Conservation (phyloP, 2,329 filamentous ascomycete genomes). For the Ramularia endophylla region DNA sequence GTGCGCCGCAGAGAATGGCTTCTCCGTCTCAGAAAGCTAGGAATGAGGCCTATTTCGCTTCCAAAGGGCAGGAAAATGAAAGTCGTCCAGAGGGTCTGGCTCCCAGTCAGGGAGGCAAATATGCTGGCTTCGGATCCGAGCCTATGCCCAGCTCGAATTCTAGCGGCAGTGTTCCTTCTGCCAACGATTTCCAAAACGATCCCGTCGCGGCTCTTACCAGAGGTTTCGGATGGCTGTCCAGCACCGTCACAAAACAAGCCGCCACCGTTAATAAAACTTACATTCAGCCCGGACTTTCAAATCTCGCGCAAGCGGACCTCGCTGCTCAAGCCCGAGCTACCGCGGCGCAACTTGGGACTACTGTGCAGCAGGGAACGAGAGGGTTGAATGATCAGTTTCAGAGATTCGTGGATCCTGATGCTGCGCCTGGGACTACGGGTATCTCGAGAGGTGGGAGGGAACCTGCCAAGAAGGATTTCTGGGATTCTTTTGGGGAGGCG, state of each 20-base stretch:
- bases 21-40: constrained; percentile 46
- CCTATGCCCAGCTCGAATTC: constrained; percentile 47
- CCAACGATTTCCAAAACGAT: constrained; percentile 89
- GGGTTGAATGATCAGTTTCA: constrained; percentile 74
- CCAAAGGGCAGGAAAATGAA: constrained; percentile 77
- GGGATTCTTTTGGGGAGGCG: constrained; percentile 78
- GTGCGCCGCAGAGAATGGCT: constrained; percentile 17
- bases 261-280: constrained; percentile 87
- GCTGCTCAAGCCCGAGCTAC: constrained; percentile 55
- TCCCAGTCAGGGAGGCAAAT: constrained; percentile 90
- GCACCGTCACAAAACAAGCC: constrained; percentile 80
- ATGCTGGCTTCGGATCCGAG: constrained; percentile 79
- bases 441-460: constrained; percentile 36
- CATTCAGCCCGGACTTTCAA: constrained; percentile 86
- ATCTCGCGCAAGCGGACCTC: constrained; percentile 58
- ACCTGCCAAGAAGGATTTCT: constrained; percentile 73
- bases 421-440: constrained; percentile 6
- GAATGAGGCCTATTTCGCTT: constrained; percentile 88
- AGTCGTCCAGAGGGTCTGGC: constrained; percentile 65
- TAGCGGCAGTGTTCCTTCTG: constrained; percentile 51
- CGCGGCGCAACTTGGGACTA: constrained; percentile 46
- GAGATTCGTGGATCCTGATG: constrained; percentile 68
- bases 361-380: constrained; percentile 59
- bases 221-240: constrained; percentile 90
- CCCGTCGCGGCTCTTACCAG: constrained; percentile 83